Evolutionary conservation across 2,329 filamentous ascomycete species (phyloP).

Genomic region (Ophiobolus disseminans): DNA sequence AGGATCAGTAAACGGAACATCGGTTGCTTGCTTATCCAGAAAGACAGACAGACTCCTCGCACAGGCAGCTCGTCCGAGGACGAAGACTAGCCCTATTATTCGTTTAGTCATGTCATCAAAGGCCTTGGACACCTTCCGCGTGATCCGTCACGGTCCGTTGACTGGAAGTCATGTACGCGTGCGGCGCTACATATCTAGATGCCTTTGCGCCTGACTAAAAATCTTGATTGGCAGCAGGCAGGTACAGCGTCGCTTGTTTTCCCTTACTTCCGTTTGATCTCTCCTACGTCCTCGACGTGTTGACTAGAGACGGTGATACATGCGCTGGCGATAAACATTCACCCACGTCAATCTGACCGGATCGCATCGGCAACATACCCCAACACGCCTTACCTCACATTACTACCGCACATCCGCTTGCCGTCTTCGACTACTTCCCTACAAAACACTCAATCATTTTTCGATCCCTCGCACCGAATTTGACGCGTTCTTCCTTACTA

Average conservation of each 20-base stretch:
- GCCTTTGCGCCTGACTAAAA: not conserved
- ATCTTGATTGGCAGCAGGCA: not conserved
- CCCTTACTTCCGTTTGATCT: not conserved
- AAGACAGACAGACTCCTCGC: not conserved
- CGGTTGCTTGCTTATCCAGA: conserved; percentile 2
- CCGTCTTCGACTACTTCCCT: not conserved
- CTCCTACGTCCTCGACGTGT: not conserved
- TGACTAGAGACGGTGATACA: not conserved
- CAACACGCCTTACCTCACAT: not conserved
- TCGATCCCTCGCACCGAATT: not conserved
- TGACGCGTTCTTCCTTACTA: not conserved
- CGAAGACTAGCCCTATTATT: not conserved
- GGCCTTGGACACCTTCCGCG: not conserved
- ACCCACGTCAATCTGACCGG: not conserved
- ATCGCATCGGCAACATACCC: conserved; percentile 6
- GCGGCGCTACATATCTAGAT: not conserved
- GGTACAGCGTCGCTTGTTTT: too few relatives aligned
- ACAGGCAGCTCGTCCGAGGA: not conserved
- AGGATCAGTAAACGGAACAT: conserved; percentile 1
- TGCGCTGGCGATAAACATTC: conserved; percentile 3
- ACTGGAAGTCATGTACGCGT: conserved; percentile 6
- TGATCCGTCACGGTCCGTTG: not conserved
- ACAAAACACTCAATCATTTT: not conserved
- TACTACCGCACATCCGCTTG: too few relatives aligned
- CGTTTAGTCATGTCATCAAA: conserved; percentile 7